Base-by-base conservation (phyloP, 345 rosid genomes). In the Dovyalis caffra region DNA sequence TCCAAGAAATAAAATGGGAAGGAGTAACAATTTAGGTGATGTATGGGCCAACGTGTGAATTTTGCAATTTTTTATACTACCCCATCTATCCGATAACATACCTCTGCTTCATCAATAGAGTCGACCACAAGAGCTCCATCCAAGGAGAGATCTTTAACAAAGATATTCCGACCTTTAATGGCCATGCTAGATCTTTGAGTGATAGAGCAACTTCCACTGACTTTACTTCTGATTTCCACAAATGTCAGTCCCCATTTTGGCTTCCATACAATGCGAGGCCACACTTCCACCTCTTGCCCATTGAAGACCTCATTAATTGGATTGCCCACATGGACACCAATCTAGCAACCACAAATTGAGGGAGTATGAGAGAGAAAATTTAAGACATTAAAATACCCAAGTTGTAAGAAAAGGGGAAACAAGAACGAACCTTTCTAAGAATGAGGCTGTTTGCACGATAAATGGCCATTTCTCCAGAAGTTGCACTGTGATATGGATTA, bases 401-500 rank as follows among this genome's bases (percentile, higher is more conserved):
- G 32, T 25, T 2, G 16, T 14, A 15, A 6, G 26, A 26, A 18
- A 34, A 25, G 38, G 33, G 38, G 21, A 6, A 2, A 14, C 1
- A 26, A 61, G 34, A 58, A 43, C 9, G 8, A 72, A 86, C 98
- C 93, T 87, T 78, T 81, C 78, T 88, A 69, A 93, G 97, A 73
- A 91, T 88, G 64, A 82, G 92, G 82, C 89, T 84, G 80, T 91
- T 87, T 49, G 97, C 92, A 58, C 89, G 85, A 78, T 93, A 93
- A 73, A 93, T 84, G 20, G 93, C 91, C 92, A 87, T 90, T 90
- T 93, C 98, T 77, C 98, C 98, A 31, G 98, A 93, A 78, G 95
- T 93, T 78, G 97, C 97, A 77, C 98, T 93, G 58, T 93, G 98
- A 74, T 91, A 91, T 72, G 98, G 98, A 75, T 93, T 93, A 34